Evolutionary conservation across 129 eudicot genomes (phyloP), one percentile per base, ranked within the genome.

Genomic region (Kitagawia praeruptora): DNA sequence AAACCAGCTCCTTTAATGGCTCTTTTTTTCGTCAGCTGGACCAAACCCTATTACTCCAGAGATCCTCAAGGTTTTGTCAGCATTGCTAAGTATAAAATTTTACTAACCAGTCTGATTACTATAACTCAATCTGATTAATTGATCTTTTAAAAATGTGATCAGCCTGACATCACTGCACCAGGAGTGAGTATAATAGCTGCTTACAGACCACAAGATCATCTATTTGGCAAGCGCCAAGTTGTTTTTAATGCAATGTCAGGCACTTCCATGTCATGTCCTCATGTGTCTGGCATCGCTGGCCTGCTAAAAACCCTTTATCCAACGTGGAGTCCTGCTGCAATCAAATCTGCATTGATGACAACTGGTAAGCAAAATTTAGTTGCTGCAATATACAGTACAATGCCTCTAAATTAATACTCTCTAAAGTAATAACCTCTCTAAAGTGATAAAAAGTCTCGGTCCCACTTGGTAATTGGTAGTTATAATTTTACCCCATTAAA

Each of bases 221-320:
- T 45, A 12, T 46, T 4, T 45, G 83, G 73, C n/a, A 79, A 40
- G 40, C 47, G 70, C 12, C 79, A 47, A 56, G 18, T 74, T 38
- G 18, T 74, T 38, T 79, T 44, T 51, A 79, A 66, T 21, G 0
- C 51, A 21, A 18, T 45, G 18, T 75, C 86, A 16, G 86, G 86
- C n/a, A 83, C 86, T 34, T 83, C 83, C 8, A 83, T 83, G 86
- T 91, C 97, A n/a, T 91, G 97, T 39, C 41, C 41, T 39, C 41
- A 39, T 39, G 41, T 39, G 41, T 39, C 86, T 4, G 86, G 86
- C 97, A 96, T 69, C 8, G 86, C 39, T 12, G 86, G 80, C 64
- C 75, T 69, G 31, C 74, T 83, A 8, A 79, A 75, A 39, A 49
- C 76, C 9, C 45, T 74, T 23, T 42, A 83, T 54, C 86, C 83